These are phyloP conservation scores for Umbellularia californica DNA, from an alignment of 164 flowering plant genomes.

Conservation along the genomic window DNA sequence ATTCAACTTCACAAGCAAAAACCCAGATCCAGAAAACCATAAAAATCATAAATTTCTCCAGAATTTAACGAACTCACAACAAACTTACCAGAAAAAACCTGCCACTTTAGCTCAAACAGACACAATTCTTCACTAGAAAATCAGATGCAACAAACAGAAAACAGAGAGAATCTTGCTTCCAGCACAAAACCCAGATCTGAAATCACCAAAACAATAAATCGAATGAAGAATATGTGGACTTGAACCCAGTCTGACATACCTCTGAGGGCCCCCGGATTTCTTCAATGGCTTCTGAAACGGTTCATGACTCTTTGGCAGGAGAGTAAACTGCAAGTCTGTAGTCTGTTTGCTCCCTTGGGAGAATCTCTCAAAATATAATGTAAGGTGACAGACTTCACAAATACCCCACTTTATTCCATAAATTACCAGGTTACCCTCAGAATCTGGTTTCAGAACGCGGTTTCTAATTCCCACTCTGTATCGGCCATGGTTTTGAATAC, in stretches of 20 bases:
- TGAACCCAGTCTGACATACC: slow-evolving; percentile 11
- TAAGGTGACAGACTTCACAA: neutral
- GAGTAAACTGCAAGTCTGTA: neutral
- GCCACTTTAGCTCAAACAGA: slow-evolving; percentile 4
- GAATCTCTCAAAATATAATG: neutral
- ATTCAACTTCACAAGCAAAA: neutral
- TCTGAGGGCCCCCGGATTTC: neutral
- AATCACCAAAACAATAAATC: neutral
- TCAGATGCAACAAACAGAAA: neutral
- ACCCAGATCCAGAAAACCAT: neutral
- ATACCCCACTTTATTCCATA: neutral
- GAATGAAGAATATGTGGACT: neutral
- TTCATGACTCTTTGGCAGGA: too few relatives aligned
- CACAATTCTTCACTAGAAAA: neutral
- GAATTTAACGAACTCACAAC: neutral
- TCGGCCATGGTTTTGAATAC: neutral
- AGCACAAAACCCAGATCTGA: slow-evolving; percentile 1
- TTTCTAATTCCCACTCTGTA: neutral
- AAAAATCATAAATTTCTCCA: neutral
- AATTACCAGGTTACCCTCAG: neutral
- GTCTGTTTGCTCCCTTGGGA: too few relatives aligned
- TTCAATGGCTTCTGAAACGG: neutral
- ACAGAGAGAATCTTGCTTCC: slow-evolving; percentile 5
- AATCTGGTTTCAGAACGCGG: neutral
- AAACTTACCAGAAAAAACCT: neutral